A percentile compares a stretch with the other conserved stretches of the same genome.
Conservation (phyloP, 768 basidiomycete genomes). For the Russula lepida region DNA sequence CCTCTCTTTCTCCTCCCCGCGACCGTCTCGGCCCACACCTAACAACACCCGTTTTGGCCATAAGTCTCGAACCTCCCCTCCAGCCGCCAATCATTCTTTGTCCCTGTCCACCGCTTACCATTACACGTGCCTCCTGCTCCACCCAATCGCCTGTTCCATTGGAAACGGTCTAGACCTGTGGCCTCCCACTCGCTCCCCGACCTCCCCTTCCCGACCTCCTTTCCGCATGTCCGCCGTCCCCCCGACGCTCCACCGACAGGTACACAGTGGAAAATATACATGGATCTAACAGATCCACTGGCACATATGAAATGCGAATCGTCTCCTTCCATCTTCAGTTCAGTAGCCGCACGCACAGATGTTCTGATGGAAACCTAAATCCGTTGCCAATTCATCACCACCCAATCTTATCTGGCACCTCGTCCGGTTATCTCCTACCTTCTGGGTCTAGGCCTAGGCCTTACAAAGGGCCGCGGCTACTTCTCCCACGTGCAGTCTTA, state of each 20-base stretch:
- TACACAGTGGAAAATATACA: not conserved
- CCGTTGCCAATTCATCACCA: slow-evolving; percentile 11
- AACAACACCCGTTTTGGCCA: not conserved
- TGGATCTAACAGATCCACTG: not conserved
- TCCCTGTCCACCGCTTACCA: slow-evolving; percentile 1
- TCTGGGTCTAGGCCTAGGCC: not conserved
- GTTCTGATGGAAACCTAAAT: slow-evolving; percentile 16
- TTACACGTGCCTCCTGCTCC: slow-evolving; percentile 13
- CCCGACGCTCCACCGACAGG: not conserved
- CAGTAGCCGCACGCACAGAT: not conserved
- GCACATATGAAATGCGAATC: not conserved
- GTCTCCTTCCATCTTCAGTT: not conserved
- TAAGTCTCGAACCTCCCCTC: slow-evolving; percentile 11
- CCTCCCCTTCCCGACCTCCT: not conserved
- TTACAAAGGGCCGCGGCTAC: not conserved
- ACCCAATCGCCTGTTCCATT: slow-evolving; percentile 14
- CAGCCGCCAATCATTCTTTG: slow-evolving; percentile 6
- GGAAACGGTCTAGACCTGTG: slow-evolving; percentile 8
- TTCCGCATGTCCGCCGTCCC: not conserved
- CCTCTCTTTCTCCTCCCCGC: not conserved
- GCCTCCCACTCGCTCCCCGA: not conserved
- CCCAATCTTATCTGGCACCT: slow-evolving; percentile 14
- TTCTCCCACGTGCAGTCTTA: slow-evolving; percentile 9
- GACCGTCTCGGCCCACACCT: not conserved
- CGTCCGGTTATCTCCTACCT: slow-evolving; percentile 8